Base-by-base conservation (phyloP, 2,329 filamentous ascomycete genomes). In the Emmonsiellopsis sp. region DNA sequence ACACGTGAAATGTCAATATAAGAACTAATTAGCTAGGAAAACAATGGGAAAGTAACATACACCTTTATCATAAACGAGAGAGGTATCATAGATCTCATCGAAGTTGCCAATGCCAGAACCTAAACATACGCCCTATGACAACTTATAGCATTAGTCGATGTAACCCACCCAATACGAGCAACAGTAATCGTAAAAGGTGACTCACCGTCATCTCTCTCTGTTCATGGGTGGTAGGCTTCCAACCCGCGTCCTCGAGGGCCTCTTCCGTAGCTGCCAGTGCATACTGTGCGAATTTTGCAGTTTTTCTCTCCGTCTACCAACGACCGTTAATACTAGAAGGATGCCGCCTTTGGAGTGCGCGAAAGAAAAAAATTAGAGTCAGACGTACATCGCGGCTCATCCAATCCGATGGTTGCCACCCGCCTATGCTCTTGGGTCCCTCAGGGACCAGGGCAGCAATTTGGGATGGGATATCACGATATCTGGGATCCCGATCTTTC, bases 91-190 rank as follows among this genome's bases (percentile, higher is more conserved):
- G 7, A 95, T 83, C 62, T 95, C 90, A 41, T 95, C 87, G 40
- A 98, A 79, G 63, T 93, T 96, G 13, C 93, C 93, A 62, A 98
- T 96, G 1, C 93, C 93, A 59, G 92, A 97, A 2, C 93, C 93
- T 41, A 98, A 78, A 64, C 92, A 95, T 1, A 98, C 87, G 0
- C 93, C 93, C 80, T 82, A 55, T 43, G 10, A 6, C n/a, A 11
- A 58, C 43, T 58, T 20, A 26, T 26, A 26, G 3, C 20, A 26
- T 26, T 26, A 26, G 20, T 26, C 20, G 20, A 26, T 26, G 52
- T 37, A 20, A 52, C 31, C 26, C 16, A 9, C 10, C 7, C 40
- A 46, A 46, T 16, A 41, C 20, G 20, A 35, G 20, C 3, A 13
- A 30, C 38, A 64, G 55, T 43, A 10, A 16, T 5, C n/a, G 38